Conservation (phyloP, 208 protist species). For the Acanthamoeba divionensis region DNA sequence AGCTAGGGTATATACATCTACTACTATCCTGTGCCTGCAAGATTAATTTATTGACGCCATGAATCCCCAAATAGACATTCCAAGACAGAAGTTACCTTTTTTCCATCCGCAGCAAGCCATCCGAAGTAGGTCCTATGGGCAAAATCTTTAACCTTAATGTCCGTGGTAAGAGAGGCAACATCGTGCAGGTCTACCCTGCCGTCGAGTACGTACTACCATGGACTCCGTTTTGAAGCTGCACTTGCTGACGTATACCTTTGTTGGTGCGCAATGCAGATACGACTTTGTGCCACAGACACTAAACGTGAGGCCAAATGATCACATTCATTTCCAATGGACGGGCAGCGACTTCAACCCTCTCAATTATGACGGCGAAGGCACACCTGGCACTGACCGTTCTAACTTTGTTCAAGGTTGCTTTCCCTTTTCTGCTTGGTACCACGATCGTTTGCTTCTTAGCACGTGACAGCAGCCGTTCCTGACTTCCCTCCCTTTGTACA, state of each 20-base stretch:
- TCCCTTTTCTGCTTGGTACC: not conserved
- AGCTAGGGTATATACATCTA: constrained; percentile 53
- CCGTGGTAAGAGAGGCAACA: constrained; percentile 84
- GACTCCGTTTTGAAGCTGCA: too few relatives aligned
- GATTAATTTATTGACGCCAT: not conserved
- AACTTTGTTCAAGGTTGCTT: constrained; percentile 77
- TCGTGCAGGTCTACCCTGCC: constrained; percentile 80
- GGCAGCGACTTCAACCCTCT: constrained; percentile 77
- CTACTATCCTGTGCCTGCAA: not conserved
- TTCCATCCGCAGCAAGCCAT: constrained; percentile 61
- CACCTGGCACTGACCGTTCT: constrained; percentile 68
- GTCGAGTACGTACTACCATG: too few relatives aligned
- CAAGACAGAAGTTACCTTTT: constrained; percentile 84
- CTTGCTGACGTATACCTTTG: too few relatives aligned
- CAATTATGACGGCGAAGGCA: constrained; percentile 76
- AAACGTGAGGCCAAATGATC: constrained; percentile 70
- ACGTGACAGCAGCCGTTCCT: too few relatives aligned
- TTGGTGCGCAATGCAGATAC: too few relatives aligned
- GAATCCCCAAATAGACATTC: constrained; percentile 75
- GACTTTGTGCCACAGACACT: constrained; percentile 77
- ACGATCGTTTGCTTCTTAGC: too few relatives aligned
- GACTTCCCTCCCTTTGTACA: too few relatives aligned
- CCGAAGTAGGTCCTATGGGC: not conserved
- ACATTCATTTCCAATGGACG: constrained; percentile 84
- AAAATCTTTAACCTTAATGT: constrained; percentile 84